These are phyloP conservation scores for Debaryomyces sp. DNA, from an alignment of 1,139 yeast species.

Conservation along the genomic window DNA sequence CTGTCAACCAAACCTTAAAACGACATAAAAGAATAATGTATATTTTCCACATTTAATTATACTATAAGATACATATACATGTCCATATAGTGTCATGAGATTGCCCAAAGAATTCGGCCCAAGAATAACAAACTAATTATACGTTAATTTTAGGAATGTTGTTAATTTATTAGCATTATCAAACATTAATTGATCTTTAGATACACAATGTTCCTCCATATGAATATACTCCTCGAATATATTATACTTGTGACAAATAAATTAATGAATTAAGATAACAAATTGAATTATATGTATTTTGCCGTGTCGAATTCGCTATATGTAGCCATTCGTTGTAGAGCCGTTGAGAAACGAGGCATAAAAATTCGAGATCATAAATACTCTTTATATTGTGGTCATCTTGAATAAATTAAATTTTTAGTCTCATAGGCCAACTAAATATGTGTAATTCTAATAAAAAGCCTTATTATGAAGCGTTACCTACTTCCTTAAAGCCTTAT, in stretches of 20 bases:
- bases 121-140: too few relatives aligned
- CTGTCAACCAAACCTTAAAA: neutral
- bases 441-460: conserved; percentile 8
- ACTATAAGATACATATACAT: too few relatives aligned
- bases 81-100: neutral
- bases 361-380: neutral
- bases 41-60: too few relatives aligned
- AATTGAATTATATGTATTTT: neutral
- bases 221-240: neutral
- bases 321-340: neutral
- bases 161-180: neutral
- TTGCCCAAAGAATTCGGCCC: neutral
- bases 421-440: neutral
- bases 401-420: neutral
- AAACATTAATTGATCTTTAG: neutral
- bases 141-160: too few relatives aligned
- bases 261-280: neutral
- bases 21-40: neutral
- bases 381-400: neutral
- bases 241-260: neutral
- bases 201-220: neutral
- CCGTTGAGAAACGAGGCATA: conserved; percentile 3
- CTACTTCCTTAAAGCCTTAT: conserved; percentile 41
- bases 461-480: conserved; percentile 48
- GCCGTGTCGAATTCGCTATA: neutral